Evolutionary conservation across 345 rosid genomes (phyloP), one percentile per base, ranked within the genome.

Genomic region (Eucalyptus fibrosa): DNA sequence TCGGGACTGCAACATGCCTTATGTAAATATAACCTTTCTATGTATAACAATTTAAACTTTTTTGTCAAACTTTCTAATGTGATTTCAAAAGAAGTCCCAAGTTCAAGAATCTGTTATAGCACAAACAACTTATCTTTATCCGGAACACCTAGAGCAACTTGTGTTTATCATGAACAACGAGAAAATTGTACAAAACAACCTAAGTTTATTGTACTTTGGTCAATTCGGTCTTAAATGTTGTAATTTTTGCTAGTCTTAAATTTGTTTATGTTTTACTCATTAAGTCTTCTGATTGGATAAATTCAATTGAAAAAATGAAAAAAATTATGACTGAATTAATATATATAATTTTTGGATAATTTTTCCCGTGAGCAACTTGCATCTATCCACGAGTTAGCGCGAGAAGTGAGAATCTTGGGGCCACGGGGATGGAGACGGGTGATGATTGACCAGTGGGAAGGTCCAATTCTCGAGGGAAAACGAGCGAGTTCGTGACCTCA

Each of bases 161-260:
- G 28, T 13, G 47, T 19, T 77, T 21, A 77, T 77, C 16, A 2
- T 21, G 47, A 40, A 77, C 47, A 19, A 72, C 5, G 9, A 1
- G 9, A 51, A 51, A 18, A 45, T 51, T 51, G 1, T 51, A 51
- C 21, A 53, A 19, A 19, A 53, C 1, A 0, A 0, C 2, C 4
- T 53, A 0, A 53, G 7, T 53, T 1, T 53, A 18, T 0, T 7
- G 0, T 53, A 53, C 0, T 7, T 53, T 18, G 1, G 8, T 53
- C 4, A 7, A 3, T 53, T 53, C 0, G 3, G 7, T 51, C 4
- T 18, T 51, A 51, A 18, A 51, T 1, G 0, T 7, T 1, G 4
- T 53, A 19, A 19, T 53, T 53, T 53, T 53, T 0, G 2, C n/a
- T 53, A 53, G 11, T 53, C 9, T 19, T 53, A 19, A 18, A 3